Conservation (phyloP, 805 yeast genomes). For the Wickerhamiella brachini region DNA sequence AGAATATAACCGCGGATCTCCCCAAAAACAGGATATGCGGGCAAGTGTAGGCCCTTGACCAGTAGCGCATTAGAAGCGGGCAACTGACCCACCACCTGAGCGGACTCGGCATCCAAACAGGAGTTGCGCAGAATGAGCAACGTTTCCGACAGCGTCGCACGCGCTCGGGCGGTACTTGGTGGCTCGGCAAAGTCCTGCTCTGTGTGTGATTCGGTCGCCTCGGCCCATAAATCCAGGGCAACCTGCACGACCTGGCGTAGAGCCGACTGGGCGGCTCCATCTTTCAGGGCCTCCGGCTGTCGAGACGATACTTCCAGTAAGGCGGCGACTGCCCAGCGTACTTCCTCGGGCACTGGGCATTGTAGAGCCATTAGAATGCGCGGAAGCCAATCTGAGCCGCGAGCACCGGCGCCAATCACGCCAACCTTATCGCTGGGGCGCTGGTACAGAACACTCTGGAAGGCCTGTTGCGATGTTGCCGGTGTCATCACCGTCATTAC, state of each 20-base stretch:
- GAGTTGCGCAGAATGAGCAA: constrained; percentile 65
- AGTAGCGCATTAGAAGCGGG: constrained; percentile 36
- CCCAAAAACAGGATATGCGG: constrained; percentile 15
- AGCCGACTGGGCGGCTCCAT: constrained; percentile 25
- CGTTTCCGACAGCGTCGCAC: constrained; percentile 31
- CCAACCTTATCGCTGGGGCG: constrained; percentile 10
- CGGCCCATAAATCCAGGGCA: constrained; percentile 8
- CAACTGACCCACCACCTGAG: constrained; percentile 55
- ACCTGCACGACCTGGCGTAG: constrained; percentile 6
- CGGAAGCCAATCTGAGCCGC: constrained; percentile 49
- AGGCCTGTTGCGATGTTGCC: constrained; percentile 20
- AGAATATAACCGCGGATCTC: constrained; percentile 38
- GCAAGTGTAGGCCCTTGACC: constrained; percentile 23
- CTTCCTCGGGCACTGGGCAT: constrained; percentile 50
- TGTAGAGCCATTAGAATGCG: constrained; percentile 60
- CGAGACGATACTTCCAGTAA: constrained; percentile 34
- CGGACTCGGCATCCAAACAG: constrained; percentile 70
- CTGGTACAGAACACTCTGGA: constrained; percentile 18
- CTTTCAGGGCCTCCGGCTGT: constrained; percentile 35
- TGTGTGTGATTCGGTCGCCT: constrained; percentile 5
- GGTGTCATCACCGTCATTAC: constrained; percentile 25
- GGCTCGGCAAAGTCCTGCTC: constrained; percentile 10
- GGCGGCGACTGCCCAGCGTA: constrained; percentile 56
- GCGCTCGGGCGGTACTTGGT: constrained; percentile 11
- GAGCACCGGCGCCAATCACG: constrained; percentile 23